Conservation (phyloP, 331 rosid genomes). For the Prunus yedoensis region DNA sequence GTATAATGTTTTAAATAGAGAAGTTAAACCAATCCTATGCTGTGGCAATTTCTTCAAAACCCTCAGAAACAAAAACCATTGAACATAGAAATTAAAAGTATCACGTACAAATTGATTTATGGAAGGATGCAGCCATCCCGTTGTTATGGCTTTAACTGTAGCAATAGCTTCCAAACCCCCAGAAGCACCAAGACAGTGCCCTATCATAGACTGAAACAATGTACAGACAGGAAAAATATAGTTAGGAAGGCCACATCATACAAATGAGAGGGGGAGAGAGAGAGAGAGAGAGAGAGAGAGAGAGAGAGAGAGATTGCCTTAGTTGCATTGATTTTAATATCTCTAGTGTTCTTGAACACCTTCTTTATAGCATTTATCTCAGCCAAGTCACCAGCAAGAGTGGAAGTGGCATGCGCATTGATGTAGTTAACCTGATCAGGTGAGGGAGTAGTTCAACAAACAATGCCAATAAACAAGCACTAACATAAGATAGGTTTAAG, state of each 20-base stretch:
- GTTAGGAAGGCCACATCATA: conserved; percentile 28
- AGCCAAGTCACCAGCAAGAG: conserved; percentile 90
- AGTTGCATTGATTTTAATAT: conserved; percentile 91
- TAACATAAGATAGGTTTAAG: background rate
- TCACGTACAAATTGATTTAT: conserved; percentile 92
- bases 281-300: too few relatives aligned
- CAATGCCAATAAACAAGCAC: background rate
- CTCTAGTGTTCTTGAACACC: conserved; percentile 88
- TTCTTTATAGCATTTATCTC: conserved; percentile 94
- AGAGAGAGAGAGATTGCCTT: conserved; percentile 53
- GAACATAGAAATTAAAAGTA: background rate
- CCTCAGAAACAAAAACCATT: background rate
- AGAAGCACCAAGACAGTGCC: conserved; percentile 95
- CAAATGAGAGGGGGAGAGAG: conserved; percentile 9
- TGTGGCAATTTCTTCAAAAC: too few relatives aligned
- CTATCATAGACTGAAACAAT: conserved; percentile 79
- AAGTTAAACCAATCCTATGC: background rate
- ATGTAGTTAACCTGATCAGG: conserved; percentile 82
- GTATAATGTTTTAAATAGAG: background rate
- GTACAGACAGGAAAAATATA: conserved; percentile 16
- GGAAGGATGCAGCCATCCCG: conserved; percentile 96
- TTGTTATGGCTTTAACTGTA: conserved; percentile 81
- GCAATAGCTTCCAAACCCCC: conserved; percentile 99
- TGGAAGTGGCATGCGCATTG: conserved; percentile 98
- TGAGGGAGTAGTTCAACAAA: conserved; percentile 19